Evolutionary conservation across 179 eudicot genomes (phyloP), one percentile per base, ranked within the genome.

Genomic region (Nepenthes alata): DNA sequence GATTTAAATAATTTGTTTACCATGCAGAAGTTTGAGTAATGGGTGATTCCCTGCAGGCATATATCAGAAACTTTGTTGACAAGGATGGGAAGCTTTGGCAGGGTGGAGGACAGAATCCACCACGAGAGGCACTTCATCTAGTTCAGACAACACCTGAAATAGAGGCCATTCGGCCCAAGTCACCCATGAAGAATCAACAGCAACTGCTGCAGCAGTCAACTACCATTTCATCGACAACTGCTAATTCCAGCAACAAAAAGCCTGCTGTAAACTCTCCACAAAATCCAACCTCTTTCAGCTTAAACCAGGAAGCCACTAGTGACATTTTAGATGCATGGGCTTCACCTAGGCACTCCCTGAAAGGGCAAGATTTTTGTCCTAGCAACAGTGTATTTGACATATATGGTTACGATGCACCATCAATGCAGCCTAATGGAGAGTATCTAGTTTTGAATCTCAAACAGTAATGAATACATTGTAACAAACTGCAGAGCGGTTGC

Each of bases 51-150:
- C 47, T 68, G 58, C 83, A 91, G 96, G 86, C 82, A 15, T 89
- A 81, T 66, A 51, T 74, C 6, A 77, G 73, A 75, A 87, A 67
- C 71, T 93, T 93, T 68, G 71, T 87, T 11, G 98, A 93, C 68
- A 85, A 81, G 65, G 98, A 89, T 12, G 98, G 96, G 67, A 93
- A 87, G 74, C 88, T 89, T 47, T 93, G 98, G 98, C 85, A 72
- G 41, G 98, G 98, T 63, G 96, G 95, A 63, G 98, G 98, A 58
- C 74, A 97, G 54, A 93, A 89, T 61, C 98, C 98, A 37, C 96
- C 98, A 37, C 96, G 96, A 55, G 95, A 89, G 44, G 88, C 98
- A 11, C 90, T 94, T 61, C 98, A 93, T 75, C 95, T 89, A 64
- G 88, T 89, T 66, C 66, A 72, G 53, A 93, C 98, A 13, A 93